Percentiles rank a stretch among this genome's conserved stretches.
phyloP scores from a whole-genome alignment of 2,329 filamentous ascomycete genomes.

The Sclerotinia spermophila region DNA sequence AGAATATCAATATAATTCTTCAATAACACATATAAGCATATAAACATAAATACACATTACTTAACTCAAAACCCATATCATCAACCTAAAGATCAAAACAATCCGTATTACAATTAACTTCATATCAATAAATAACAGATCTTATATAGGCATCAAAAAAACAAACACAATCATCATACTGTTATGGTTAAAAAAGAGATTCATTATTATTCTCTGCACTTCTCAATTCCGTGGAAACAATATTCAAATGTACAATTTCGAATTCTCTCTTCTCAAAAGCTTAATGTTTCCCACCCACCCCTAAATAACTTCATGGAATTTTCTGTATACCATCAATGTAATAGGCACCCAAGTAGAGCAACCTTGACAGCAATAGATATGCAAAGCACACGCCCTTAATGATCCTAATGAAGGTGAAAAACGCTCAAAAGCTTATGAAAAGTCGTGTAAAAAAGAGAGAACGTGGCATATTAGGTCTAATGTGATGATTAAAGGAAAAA shows the following conservation, averaged over 20 bases:
- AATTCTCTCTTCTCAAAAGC: slow-evolving; percentile 30
- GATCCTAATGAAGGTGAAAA: slow-evolving; percentile 28
- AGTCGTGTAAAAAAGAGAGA: slow-evolving; percentile 32
- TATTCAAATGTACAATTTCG: slow-evolving; percentile 33
- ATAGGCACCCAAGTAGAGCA: slow-evolving; percentile 7
- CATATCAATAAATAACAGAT: neutral
- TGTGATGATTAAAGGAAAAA: slow-evolving; percentile 37
- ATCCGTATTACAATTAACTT: neutral
- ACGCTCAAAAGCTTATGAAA: slow-evolving; percentile 30
- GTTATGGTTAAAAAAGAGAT: slow-evolving; percentile 13
- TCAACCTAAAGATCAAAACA: neutral
- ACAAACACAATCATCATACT: neutral
- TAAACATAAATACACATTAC: neutral
- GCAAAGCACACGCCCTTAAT: slow-evolving; percentile 22
- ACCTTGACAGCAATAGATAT: slow-evolving; percentile 20
- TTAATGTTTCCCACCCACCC: slow-evolving; percentile 16
- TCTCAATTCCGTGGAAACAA: slow-evolving; percentile 8
- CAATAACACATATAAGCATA: neutral
- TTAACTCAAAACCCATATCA: neutral
- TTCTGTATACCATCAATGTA: slow-evolving; percentile 7
- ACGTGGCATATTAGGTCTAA: slow-evolving; percentile 39
- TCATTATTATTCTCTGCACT: slow-evolving; percentile 20
- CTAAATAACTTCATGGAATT: slow-evolving; percentile 10
- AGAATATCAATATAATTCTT: neutral
- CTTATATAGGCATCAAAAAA: neutral